A percentile compares a stretch with the other conserved stretches of the same genome.
These are phyloP conservation scores for Fusarium papillatum DNA, from an alignment of 2,329 filamentous ascomycete genomes.

Conservation along the genomic window DNA sequence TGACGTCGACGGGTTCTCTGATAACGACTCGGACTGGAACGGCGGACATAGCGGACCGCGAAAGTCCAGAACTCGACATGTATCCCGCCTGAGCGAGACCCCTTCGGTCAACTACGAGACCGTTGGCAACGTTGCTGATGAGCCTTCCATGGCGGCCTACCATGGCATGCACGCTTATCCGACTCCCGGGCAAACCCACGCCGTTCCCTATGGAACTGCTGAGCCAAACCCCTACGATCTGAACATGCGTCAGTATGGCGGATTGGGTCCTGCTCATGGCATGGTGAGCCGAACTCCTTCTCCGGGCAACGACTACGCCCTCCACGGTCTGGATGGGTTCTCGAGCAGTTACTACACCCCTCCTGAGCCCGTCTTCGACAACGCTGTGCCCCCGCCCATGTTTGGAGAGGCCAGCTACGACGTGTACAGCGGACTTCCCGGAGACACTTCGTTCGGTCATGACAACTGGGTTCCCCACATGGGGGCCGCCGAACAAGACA, in stretches of 20 bases:
- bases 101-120: slow-evolving; percentile 31
- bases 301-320: slow-evolving; percentile 31
- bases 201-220: slow-evolving; percentile 24
- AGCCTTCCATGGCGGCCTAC: slow-evolving; percentile 19
- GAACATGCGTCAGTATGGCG: slow-evolving; percentile 22
- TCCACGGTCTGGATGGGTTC: slow-evolving; percentile 29
- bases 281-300: slow-evolving; percentile 37
- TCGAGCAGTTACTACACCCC: slow-evolving; percentile 20
- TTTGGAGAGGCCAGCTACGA: slow-evolving; percentile 22
- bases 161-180: slow-evolving; percentile 30
- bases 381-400: slow-evolving; percentile 5
- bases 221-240: slow-evolving; percentile 29
- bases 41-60: slow-evolving; percentile 18
- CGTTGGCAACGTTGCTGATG: slow-evolving; percentile 4
- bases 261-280: slow-evolving; percentile 17
- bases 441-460: slow-evolving; percentile 20
- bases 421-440: slow-evolving; percentile 23
- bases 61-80: slow-evolving; percentile 25
- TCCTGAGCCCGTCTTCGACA: slow-evolving; percentile 18
- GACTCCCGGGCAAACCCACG: slow-evolving; percentile 20
- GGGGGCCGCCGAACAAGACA: slow-evolving; percentile 16
- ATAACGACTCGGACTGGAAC: slow-evolving; percentile 41
- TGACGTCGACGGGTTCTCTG: slow-evolving; percentile 25
- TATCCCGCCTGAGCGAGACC: slow-evolving; percentile 33
- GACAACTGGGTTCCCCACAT: slow-evolving; percentile 26